Base-by-base conservation (phyloP, 2,329 filamentous ascomycete genomes). In the Penicillium sp. region DNA sequence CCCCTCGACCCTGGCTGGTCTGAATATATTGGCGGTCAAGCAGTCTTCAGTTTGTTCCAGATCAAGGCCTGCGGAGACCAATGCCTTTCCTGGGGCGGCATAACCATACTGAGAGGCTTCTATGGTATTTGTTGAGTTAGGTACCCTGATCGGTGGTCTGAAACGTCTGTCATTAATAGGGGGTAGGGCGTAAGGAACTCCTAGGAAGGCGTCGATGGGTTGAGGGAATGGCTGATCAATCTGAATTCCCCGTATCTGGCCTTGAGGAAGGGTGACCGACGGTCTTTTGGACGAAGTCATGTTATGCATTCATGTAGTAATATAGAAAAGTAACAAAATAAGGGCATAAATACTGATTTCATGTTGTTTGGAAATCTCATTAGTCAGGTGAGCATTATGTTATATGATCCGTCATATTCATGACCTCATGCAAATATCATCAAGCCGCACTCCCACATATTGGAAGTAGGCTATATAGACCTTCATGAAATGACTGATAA, bases 21-120 rank as follows among this genome's bases (percentile, higher is more conserved):
- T 64, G 44, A 73, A 77, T 5, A 77, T 52, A 48, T 77, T 77
- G 6, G 70, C 56, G 5, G 68, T 74, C 6, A 77, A 55, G 47
- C 74, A 77, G 52, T 77, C 73, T 52, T 77, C 74, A 65, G 40
- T 81, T 79, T 59, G 70, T 63, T 19, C 83, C 78, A 61, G 79
- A 77, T 73, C 86, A 68, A 67, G 59, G 69, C 70, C 5, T 77
- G 77, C 21, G 66, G 72, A 28, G 67, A 76, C 67, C 80, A 84
- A 45, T 78, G 80, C 68, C 75, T 79, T 60, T 69, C 66, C 69
- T 47, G 51, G 64, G 57, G 64, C 66, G 60, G 56, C 62, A 52
- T 45, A 49, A 24, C 73, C 73, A 59, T 68, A 73, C 5, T 59
- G 61, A 2, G 66, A 63, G 1, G 71, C 73, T 58, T 77, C 66